phyloP scores from a whole-genome alignment of 139 green algal species.

The Picochlorum sp. region DNA sequence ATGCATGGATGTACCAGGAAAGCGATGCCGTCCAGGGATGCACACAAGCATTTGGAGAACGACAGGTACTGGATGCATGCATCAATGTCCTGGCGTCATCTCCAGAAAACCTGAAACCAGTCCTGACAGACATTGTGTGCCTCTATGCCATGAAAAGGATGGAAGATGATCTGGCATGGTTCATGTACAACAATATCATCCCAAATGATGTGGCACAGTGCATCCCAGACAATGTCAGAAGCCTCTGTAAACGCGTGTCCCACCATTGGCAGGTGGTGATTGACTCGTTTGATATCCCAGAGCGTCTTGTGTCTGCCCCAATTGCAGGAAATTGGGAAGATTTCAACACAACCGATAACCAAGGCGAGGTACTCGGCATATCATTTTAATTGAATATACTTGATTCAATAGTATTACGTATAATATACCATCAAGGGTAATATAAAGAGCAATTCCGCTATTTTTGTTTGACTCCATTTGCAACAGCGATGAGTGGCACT shows the following conservation, averaged over 20 bases:
- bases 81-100: slow-evolving; percentile 19
- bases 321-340: slow-evolving; percentile 74
- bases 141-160: slow-evolving; percentile 65
- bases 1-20: slow-evolving; percentile 81
- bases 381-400: slow-evolving; percentile 10
- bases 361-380: slow-evolving; percentile 37
- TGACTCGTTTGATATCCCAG: slow-evolving; percentile 73
- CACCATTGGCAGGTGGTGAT: slow-evolving; percentile 40
- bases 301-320: slow-evolving; percentile 71
- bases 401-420: background rate
- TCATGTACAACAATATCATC: slow-evolving; percentile 55
- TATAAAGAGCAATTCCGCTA: too few relatives aligned
- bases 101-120: slow-evolving; percentile 12
- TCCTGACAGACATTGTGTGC: slow-evolving; percentile 42
- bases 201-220: slow-evolving; percentile 25
- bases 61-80: slow-evolving; percentile 66
- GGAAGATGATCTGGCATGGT: slow-evolving; percentile 67
- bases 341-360: slow-evolving; percentile 67
- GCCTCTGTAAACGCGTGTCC: slow-evolving; percentile 39
- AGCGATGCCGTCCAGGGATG: slow-evolving; percentile 65
- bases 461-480: too few relatives aligned
- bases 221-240: slow-evolving; percentile 38
- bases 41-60: slow-evolving; percentile 62
- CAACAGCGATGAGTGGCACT: too few relatives aligned
- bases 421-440: background rate